Base-by-base conservation (phyloP, 352 stramenopile species). In the Globisporangium alternatum region DNA sequence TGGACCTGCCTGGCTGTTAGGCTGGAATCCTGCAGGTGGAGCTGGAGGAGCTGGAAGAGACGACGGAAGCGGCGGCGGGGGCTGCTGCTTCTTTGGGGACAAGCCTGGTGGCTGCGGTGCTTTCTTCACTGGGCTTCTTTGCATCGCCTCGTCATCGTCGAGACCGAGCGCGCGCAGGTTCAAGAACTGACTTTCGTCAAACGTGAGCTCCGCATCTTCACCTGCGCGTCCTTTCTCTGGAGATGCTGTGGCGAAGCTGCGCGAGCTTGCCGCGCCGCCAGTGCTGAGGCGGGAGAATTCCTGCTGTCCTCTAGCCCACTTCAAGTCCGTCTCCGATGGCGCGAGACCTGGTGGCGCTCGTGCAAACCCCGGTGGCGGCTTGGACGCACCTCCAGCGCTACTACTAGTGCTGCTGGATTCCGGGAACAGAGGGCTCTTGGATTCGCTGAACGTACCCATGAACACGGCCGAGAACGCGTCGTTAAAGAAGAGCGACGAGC, bases 391-490 rank as follows among this genome's bases (percentile, higher is more conserved):
- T 37, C 44, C 33, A 21, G 17, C 47, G 45, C 41, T 61, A 13
- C n/a, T 48, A 44, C 35, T 48, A 22, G 47, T 30, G 41, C 21
- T 35, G 7, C 13, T 52, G 21, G 43, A 25, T 15, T 56, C 52
- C 44, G 56, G 49, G 25, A 56, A 55, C 22, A 69, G 4, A 17
- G 43, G 47, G 22, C 55, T 49, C 55, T 67, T 67, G 13, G 67
- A 67, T 1, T 88, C 81, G 72, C 80, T 78, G 60, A 95, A 91
- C 52, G 76, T 89, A 56, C 83, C 83, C 78, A 89, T 90, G 66
- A 95, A 95, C 13, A 88, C 78, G 19, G 86, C 84, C 13, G 86
- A 92, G 63, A 95, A 91, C 21, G 83, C 80, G 62, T 95, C 81
- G 54, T 95, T 91, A 66, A 93, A 92, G 62, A 95, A 91, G 31